A percentile compares a stretch with the other conserved stretches of the same genome.
phyloP scores from a whole-genome alignment of 2,329 filamentous ascomycete genomes.

The Penicillium italicum region DNA sequence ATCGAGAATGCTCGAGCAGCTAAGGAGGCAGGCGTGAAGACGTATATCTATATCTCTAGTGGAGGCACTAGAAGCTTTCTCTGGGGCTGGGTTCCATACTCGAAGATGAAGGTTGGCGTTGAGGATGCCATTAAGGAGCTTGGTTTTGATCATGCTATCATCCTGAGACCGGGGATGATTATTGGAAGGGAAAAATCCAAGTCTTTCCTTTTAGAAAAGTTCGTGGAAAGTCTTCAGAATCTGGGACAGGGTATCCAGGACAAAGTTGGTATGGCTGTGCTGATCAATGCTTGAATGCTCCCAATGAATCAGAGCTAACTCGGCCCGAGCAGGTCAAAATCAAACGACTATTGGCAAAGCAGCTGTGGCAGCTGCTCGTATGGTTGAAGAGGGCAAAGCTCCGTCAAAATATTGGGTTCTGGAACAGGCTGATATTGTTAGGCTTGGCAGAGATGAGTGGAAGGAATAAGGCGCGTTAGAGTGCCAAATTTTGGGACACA shows the following conservation, averaged over 20 bases:
- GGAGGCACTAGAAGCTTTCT: conserved; percentile 31
- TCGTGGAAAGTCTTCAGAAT: conserved; percentile 21
- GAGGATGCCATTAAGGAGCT: conserved; percentile 36
- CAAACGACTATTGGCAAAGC: conserved; percentile 28
- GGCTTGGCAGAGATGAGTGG: conserved; percentile 30
- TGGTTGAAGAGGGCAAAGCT: conserved; percentile 26
- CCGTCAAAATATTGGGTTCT: conserved; percentile 31
- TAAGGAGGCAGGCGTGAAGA: conserved; percentile 35
- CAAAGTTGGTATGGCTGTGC: conserved; percentile 23
- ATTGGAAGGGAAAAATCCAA: conserved; percentile 28
- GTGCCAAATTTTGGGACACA: too few species aligned
- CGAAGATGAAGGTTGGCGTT: conserved; percentile 38
- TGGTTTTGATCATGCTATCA: conserved; percentile 37
- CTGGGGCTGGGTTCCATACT: conserved; percentile 32
- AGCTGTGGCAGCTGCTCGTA: conserved; percentile 27
- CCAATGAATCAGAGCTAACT: conserved; percentile 1
- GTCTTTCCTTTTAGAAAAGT: conserved; percentile 19
- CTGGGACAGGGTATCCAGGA: conserved; percentile 29
- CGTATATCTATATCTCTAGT: conserved; percentile 37
- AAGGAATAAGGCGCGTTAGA: conserved; percentile 10
- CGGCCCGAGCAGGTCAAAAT: conserved; percentile 22
- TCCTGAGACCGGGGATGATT: conserved; percentile 38
- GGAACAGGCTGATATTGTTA: conserved; percentile 30
- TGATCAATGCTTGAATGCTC: not conserved
- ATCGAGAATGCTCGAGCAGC: conserved; percentile 36